phyloP scores from a whole-genome alignment of 192 early-diverging fungal genomes.

The Rhizophagus prolifer region DNA sequence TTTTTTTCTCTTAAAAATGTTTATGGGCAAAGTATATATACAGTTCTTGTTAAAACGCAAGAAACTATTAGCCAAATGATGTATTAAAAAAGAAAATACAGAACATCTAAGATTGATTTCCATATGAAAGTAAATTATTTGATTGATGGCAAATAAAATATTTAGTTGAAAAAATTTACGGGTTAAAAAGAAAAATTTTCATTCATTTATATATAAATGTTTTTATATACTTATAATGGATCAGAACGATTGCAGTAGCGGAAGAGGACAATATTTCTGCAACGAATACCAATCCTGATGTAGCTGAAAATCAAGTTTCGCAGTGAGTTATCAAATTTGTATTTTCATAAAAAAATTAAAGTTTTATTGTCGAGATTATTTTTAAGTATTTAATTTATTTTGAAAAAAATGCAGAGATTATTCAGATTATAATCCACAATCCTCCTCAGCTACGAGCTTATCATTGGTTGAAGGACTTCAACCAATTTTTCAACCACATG shows the following conservation, averaged over 20 bases:
- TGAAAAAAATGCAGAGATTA: background rate
- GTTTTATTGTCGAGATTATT: background rate
- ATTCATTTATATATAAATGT: background rate
- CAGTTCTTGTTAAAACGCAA: background rate
- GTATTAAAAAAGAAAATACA: constrained; percentile 3
- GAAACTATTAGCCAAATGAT: background rate
- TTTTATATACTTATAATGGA: background rate
- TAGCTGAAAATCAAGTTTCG: background rate
- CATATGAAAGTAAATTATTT: constrained; percentile 6
- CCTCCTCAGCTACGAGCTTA: background rate
- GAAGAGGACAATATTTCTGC: background rate
- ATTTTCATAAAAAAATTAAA: background rate
- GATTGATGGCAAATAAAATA: background rate
- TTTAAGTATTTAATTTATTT: too few species aligned
- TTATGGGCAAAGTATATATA: background rate
- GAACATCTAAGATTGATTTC: constrained; percentile 21
- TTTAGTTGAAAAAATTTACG: background rate
- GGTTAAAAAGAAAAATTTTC: background rate
- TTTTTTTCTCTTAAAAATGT: background rate
- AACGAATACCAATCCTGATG: background rate
- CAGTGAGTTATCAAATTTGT: background rate
- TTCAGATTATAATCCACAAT: background rate
- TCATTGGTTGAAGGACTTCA: constrained; percentile 20
- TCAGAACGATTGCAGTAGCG: background rate
- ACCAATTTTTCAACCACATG: constrained; percentile 17